Conservation (phyloP, 306 rosid species). For the Astragalus glycyphyllos region DNA sequence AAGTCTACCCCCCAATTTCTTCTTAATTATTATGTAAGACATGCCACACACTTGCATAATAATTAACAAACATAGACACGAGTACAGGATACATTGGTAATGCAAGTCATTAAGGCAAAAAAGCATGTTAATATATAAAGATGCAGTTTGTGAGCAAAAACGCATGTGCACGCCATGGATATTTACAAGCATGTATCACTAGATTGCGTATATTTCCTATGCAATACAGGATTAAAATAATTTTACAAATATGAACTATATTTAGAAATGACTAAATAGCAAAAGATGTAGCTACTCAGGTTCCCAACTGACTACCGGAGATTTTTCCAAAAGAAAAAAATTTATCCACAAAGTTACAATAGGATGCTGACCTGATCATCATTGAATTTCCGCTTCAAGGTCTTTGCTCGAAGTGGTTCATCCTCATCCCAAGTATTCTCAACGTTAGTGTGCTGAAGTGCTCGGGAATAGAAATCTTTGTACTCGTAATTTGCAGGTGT, state of each 20-base stretch:
- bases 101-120: constrained; percentile 9
- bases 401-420: constrained; percentile 76
- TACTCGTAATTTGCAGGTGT: constrained; percentile 73
- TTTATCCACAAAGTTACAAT: not conserved
- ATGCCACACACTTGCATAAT: not conserved
- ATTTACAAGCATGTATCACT: constrained; percentile 28
- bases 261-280: constrained; percentile 25
- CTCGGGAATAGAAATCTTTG: constrained; percentile 75
- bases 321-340: not conserved
- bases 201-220: constrained; percentile 7
- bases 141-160: not conserved
- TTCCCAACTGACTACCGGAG: not conserved
- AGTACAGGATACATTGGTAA: not conserved
- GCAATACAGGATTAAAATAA: not conserved
- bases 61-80: not conserved
- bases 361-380: constrained; percentile 71
- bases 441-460: constrained; percentile 82
- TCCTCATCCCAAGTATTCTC: constrained; percentile 91
- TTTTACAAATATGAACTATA: constrained; percentile 1
- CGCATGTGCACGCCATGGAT: not conserved
- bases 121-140: constrained; percentile 11
- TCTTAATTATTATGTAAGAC: too few relatives aligned
- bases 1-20: too few relatives aligned
- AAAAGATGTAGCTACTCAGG: constrained; percentile 14
- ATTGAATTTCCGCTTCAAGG: constrained; percentile 71